Evolutionary conservation across 2,329 filamentous ascomycete species (phyloP).

Genomic region (Emergomyces orientalis): DNA sequence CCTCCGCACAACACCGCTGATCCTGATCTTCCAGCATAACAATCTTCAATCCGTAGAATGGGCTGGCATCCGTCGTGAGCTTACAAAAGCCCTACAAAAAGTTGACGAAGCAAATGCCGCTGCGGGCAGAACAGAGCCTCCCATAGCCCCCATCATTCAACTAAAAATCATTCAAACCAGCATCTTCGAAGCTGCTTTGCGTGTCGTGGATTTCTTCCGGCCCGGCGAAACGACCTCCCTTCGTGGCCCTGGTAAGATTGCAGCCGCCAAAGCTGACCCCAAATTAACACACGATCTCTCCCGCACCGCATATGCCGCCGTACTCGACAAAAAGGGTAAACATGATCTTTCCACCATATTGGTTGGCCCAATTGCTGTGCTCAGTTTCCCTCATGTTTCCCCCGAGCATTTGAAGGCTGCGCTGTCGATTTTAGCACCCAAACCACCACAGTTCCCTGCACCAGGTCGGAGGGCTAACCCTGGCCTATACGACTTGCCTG

Average conservation of each 20-base stretch:
- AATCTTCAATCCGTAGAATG: slow-evolving; percentile 67
- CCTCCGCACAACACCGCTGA: slow-evolving; percentile 72
- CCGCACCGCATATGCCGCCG: slow-evolving; percentile 43
- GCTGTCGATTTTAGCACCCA: slow-evolving; percentile 66
- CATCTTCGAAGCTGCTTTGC: slow-evolving; percentile 77
- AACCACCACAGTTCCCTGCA: slow-evolving; percentile 62
- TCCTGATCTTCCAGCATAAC: slow-evolving; percentile 79
- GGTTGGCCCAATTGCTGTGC: slow-evolving; percentile 67
- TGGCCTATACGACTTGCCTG: slow-evolving; percentile 66
- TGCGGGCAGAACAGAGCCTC: slow-evolving; percentile 32
- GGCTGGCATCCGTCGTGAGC: slow-evolving; percentile 61
- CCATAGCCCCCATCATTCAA: slow-evolving; percentile 54
- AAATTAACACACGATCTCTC: slow-evolving; percentile 52
- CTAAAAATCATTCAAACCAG: slow-evolving; percentile 79
- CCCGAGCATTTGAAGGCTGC: slow-evolving; percentile 76
- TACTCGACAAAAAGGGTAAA: slow-evolving; percentile 42
- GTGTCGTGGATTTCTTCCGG: slow-evolving; percentile 76
- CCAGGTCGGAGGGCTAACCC: slow-evolving; percentile 68
- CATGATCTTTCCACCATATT: slow-evolving; percentile 66
- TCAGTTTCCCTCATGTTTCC: slow-evolving; percentile 74
- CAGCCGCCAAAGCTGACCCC: slow-evolving; percentile 30
- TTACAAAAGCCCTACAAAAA: slow-evolving; percentile 52
- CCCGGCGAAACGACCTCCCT: slow-evolving; percentile 29
- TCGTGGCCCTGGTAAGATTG: slow-evolving; percentile 13
- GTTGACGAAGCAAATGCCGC: slow-evolving; percentile 60